Conservation (phyloP, 495 filamentous ascomycete species). For the Rusavskia elegans region DNA sequence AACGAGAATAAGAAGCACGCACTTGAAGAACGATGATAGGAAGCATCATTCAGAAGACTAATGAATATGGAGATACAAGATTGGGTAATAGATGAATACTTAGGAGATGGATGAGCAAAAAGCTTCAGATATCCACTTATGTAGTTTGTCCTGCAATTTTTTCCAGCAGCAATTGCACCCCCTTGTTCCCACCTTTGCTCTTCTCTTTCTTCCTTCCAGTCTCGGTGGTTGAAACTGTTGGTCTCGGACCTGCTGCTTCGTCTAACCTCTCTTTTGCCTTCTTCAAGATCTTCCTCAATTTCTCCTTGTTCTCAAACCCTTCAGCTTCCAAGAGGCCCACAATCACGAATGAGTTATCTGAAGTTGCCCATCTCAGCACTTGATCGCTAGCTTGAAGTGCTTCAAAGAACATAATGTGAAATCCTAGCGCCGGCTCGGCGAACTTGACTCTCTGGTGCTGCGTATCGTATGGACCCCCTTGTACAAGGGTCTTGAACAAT, state of each 20-base stretch:
- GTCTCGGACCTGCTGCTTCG: slow-evolving; percentile 18
- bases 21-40: no score
- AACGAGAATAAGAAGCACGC: no score
- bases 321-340: slow-evolving; percentile 64
- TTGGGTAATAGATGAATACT: no score
- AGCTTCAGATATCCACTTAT: no score
- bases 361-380: slow-evolving; percentile 72
- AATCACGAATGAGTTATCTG: slow-evolving; percentile 66
- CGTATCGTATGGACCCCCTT: slow-evolving; percentile 69
- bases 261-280: slow-evolving; percentile 37
- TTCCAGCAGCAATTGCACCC: no score
- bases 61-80: no score
- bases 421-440: slow-evolving; percentile 61
- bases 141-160: no score
- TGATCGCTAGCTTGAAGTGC: slow-evolving; percentile 45
- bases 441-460: slow-evolving; percentile 49
- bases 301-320: slow-evolving; percentile 51
- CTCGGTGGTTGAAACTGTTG: no score
- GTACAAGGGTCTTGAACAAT: slow-evolving; percentile 77
- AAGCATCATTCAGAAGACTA: no score
- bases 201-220: no score
- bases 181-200: no score
- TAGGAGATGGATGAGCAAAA: no score
- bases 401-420: slow-evolving; percentile 62
- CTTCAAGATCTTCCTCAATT: slow-evolving; percentile 48